Conservation (phyloP, 192 early-diverging fungal genomes). For the Dispira simplex region DNA sequence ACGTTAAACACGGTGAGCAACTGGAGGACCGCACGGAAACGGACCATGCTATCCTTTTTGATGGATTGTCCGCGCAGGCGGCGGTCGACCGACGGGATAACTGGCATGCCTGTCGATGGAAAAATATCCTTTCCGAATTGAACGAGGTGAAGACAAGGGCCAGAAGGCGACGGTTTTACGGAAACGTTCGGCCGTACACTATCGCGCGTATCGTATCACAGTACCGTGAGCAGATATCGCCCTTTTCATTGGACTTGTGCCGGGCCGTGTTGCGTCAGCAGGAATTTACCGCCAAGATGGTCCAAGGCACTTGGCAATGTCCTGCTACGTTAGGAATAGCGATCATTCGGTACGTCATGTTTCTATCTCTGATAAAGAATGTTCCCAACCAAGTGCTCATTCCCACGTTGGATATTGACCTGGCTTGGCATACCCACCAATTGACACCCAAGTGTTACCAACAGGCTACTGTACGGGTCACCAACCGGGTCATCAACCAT, state of each 20-base stretch:
- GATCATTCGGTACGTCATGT: slow-evolving; percentile 26
- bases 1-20: neutral
- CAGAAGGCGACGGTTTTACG: neutral
- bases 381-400: slow-evolving; percentile 23
- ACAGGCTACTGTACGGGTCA: slow-evolving; percentile 26
- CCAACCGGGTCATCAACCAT: slow-evolving; percentile 38
- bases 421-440: slow-evolving; percentile 57
- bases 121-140: slow-evolving; percentile 10
- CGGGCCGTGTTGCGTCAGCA: slow-evolving; percentile 32
- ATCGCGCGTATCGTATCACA: slow-evolving; percentile 13
- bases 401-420: slow-evolving; percentile 49
- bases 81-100: neutral
- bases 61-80: slow-evolving; percentile 17
- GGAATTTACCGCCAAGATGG: slow-evolving; percentile 33
- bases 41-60: slow-evolving; percentile 19
- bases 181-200: slow-evolving; percentile 11
- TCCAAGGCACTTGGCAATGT: slow-evolving; percentile 19
- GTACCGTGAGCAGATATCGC: slow-evolving; percentile 24
- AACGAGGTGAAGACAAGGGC: neutral
- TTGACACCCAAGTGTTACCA: slow-evolving; percentile 34
- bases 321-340: slow-evolving; percentile 15
- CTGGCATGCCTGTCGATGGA: slow-evolving; percentile 7
- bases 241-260: slow-evolving; percentile 29
- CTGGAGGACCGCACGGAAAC: neutral
- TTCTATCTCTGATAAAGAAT: slow-evolving; percentile 26